Evolutionary conservation across 441 rosid genomes (phyloP), one percentile per base, ranked within the genome.

Genomic region (Melianthus villosus): DNA sequence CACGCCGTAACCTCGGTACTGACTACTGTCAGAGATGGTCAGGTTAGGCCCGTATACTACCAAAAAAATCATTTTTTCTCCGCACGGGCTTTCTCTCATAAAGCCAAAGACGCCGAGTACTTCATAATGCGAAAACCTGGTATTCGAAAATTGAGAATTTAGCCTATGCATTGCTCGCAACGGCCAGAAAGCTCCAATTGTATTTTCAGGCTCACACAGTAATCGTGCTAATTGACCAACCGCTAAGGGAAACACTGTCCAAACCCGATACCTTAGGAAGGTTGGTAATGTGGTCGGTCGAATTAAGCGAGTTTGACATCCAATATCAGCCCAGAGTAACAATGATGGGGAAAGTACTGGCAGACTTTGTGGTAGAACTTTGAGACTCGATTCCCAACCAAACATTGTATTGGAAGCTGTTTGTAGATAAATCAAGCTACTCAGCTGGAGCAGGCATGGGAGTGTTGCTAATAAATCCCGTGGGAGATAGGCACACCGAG

Each of bases 361-460:
- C n/a, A n/a, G n/a, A n/a, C n/a, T n/a, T n/a, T n/a, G n/a, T n/a
- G n/a, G n/a, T n/a, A n/a, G n/a, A n/a, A n/a, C n/a, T n/a, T n/a
- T n/a, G n/a, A n/a, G n/a, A n/a, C n/a, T n/a, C n/a, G n/a, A n/a
- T n/a, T n/a, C n/a, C n/a, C n/a, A n/a, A n/a, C n/a, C n/a, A n/a
- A 0, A 9, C 0, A 2, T 2, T 4, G 11, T 10, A 1, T 0
- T 17, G 25, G 5, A 3, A 1, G 0, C 9, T 8, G 0, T 3
- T 19, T 8, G 20, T 6, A 0, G 22, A 35, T 12, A 9, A 8
- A 1, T 16, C 22, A 2, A 6, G 10, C 1, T 14, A 16, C 2
- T n/a, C n/a, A n/a, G n/a, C n/a, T n/a, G n/a, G n/a, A n/a, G n/a
- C n/a, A n/a, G n/a, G n/a, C n/a, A n/a, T n/a, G n/a, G n/a, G n/a